Conservation (phyloP, 1,284 basidiomycete species). For the Omphalotus olearius region DNA sequence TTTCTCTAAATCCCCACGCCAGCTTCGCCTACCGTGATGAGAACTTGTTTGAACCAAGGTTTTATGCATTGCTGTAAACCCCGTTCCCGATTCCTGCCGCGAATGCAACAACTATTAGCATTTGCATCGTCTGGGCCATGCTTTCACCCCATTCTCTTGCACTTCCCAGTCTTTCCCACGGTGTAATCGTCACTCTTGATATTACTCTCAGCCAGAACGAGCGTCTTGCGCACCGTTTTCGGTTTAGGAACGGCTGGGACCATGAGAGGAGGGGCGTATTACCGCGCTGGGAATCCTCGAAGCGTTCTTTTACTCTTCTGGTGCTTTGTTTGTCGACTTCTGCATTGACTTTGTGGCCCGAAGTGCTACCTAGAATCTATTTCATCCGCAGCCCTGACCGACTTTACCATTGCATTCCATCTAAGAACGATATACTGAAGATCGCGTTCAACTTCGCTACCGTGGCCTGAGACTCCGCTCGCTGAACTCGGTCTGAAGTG, state of each 20-base stretch:
- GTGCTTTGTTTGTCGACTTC: too few species aligned
- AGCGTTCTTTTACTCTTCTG: too few species aligned
- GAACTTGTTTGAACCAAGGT: not conserved
- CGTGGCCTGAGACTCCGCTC: too few species aligned
- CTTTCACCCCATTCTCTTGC: not conserved
- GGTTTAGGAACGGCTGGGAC: not conserved
- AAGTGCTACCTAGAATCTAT: too few species aligned
- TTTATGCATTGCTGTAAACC: not conserved
- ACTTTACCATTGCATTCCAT: too few species aligned
- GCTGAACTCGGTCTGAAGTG: too few species aligned
- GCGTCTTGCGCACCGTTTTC: not conserved
- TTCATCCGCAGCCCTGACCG: too few species aligned
- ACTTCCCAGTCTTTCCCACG: constrained; percentile 8
- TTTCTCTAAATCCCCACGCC: constrained; percentile 4
- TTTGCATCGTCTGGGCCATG: not conserved
- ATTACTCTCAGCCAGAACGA: not conserved
- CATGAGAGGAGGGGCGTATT: too few species aligned
- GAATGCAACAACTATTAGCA: not conserved
- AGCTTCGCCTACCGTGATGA: not conserved
- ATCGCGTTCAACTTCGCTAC: too few species aligned
- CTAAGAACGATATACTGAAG: too few species aligned
- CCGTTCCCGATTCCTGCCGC: not conserved
- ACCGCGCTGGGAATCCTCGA: too few species aligned
- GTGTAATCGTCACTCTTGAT: constrained; percentile 10
- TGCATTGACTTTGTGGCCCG: too few species aligned